Evolutionary conservation across 2,329 filamentous ascomycete genomes (phyloP).

Genomic region (Fusarium subtropicale): DNA sequence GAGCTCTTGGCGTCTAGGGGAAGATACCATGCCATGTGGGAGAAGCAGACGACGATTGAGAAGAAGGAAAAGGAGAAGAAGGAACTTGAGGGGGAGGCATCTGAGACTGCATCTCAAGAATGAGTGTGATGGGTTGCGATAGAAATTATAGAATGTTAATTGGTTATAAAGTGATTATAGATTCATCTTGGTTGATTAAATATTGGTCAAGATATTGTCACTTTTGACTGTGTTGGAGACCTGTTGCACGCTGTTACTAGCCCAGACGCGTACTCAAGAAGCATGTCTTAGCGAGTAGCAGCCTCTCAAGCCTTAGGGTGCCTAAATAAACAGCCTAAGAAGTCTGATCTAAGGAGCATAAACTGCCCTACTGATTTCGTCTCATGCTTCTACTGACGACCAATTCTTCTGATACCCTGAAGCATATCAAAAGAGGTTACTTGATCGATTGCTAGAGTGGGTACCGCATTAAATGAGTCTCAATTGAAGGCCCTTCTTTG

Average conservation of each 20-base stretch:
- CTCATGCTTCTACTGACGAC: too few species aligned
- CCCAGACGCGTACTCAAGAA: too few species aligned
- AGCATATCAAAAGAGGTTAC: not conserved
- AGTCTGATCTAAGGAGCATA: not conserved
- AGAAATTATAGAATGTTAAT: not conserved
- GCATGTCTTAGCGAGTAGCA: not conserved
- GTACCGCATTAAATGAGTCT: not conserved
- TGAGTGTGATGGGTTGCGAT: not conserved
- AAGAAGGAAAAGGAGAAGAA: conserved; percentile 52
- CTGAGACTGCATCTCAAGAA: conserved; percentile 22
- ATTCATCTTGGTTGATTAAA: not conserved
- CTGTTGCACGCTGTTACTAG: not conserved
- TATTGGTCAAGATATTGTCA: not conserved
- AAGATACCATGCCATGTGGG: conserved; percentile 65
- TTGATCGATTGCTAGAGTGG: not conserved
- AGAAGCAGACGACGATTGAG: conserved; percentile 60
- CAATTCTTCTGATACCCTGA: too few species aligned
- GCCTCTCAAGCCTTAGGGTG: not conserved
- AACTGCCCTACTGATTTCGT: not conserved
- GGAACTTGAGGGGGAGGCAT: conserved; percentile 36
- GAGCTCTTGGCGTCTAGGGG: conserved; percentile 59
- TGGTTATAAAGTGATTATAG: not conserved
- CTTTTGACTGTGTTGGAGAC: not conserved
- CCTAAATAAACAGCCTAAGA: not conserved
- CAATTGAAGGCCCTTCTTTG: not conserved